These are phyloP conservation scores for Alternaria triticimaculans DNA, from an alignment of 2,329 filamentous ascomycete species.

Conservation along the genomic window DNA sequence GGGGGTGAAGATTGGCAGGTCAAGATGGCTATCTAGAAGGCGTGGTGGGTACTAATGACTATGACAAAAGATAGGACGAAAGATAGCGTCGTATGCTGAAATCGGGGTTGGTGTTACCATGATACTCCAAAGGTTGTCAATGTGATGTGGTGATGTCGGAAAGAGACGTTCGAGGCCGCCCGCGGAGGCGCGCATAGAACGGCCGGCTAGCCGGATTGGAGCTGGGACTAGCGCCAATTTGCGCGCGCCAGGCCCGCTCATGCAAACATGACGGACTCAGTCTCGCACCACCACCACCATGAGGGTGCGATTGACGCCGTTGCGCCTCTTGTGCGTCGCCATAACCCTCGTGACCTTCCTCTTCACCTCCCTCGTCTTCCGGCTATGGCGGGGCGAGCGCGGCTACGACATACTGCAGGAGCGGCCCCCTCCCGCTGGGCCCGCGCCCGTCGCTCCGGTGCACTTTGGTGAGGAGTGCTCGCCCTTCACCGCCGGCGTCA, in stretches of 20 bases:
- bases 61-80: background rate
- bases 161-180: background rate
- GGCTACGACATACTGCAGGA: conserved; percentile 42
- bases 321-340: conserved; percentile 42
- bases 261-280: conserved; percentile 20
- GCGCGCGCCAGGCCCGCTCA: conserved; percentile 10
- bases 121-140: background rate
- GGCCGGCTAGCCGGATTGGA: conserved; percentile 13
- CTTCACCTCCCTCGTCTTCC: conserved; percentile 27
- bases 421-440: conserved; percentile 28
- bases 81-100: background rate
- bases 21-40: background rate
- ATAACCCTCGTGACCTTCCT: conserved; percentile 31
- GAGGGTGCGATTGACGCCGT: conserved; percentile 47
- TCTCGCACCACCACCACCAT: conserved; percentile 30
- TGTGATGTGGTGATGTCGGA: background rate
- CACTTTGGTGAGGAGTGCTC: conserved; percentile 41
- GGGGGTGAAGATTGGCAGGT: background rate
- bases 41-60: background rate
- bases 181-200: background rate
- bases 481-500: conserved; percentile 39
- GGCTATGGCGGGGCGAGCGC: conserved; percentile 34
- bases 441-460: conserved; percentile 27
- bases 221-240: conserved; percentile 11
- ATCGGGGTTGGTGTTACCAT: background rate